These are phyloP conservation scores for Funneliformis geosporum DNA, from an alignment of 192 early-diverging fungal species.

Conservation along the genomic window DNA sequence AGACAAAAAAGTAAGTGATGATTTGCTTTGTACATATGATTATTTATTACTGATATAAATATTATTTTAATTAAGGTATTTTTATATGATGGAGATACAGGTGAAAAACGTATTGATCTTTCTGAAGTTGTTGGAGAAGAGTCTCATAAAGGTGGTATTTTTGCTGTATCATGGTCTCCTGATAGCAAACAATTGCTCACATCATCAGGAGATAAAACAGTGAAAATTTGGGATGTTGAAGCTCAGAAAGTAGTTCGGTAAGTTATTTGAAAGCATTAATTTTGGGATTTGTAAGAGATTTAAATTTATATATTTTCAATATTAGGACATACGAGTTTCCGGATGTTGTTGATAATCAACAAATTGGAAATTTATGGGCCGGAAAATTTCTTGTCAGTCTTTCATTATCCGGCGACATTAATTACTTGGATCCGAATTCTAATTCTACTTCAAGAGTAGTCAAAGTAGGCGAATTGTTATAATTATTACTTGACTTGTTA, in stretches of 20 bases:
- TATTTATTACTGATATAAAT: not conserved
- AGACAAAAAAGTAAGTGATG: slow-evolving; percentile 70
- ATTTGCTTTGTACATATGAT: not conserved
- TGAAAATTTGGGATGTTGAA: slow-evolving; percentile 89
- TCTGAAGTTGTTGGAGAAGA: slow-evolving; percentile 45
- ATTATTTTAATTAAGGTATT: slow-evolving; percentile 60
- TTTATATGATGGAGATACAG: slow-evolving; percentile 91
- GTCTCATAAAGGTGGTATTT: slow-evolving; percentile 80
- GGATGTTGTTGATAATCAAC: slow-evolving; percentile 70
- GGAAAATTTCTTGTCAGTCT: slow-evolving; percentile 72
- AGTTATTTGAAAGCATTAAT: slow-evolving; percentile 7
- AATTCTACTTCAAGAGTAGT: slow-evolving; percentile 55
- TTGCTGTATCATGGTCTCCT: slow-evolving; percentile 84
- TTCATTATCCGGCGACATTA: slow-evolving; percentile 85
- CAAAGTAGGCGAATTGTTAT: slow-evolving; percentile 41
- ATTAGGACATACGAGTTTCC: slow-evolving; percentile 56
- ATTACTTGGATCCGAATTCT: slow-evolving; percentile 70
- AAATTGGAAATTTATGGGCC: slow-evolving; percentile 92
- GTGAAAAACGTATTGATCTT: slow-evolving; percentile 66
- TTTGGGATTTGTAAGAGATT: not conserved
- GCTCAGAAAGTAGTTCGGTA: slow-evolving; percentile 65
- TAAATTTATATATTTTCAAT: not conserved
- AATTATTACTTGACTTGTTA: slow-evolving; percentile 36
- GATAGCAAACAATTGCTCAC: slow-evolving; percentile 76
- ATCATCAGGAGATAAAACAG: slow-evolving; percentile 83